Evolutionary conservation across 1,284 basidiomycete genomes (phyloP), one percentile per base, ranked within the genome.

Genomic region (Fomitopsis schrenkii): DNA sequence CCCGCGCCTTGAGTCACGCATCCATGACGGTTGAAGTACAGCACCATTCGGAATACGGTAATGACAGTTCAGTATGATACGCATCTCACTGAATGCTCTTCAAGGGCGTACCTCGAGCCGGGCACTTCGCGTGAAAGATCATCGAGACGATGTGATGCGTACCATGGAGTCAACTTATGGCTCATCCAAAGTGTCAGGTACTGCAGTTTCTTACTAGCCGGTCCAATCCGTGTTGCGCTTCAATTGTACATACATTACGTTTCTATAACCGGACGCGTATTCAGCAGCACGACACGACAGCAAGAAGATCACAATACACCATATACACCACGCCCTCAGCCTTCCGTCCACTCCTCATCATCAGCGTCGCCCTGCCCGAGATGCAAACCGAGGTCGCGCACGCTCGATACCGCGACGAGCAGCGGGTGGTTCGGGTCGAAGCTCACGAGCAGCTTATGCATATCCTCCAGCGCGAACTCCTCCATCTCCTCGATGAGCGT

Each of bases 401-500:
- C 87, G 69, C 88, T 85, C 58, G 83, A 79, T 2, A 92, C 78
- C 0, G 88, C 89, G 52, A 92, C 79, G 57, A 91, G 69, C 62
- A 93, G 67, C 41, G 82, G 79, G 71, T 91, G 87, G 50, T 79
- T 79, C 17, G 72, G 64, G 65, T 90, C 86, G 59, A 91, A 76
- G 64, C 78, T 66, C 55, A 70, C 65, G 55, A 91, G 67, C 71
- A 86, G 76, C 77, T 83, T 85, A 40, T 75, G 79, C 83, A 93
- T 89, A 70, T 92, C 90, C 67, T 90, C 87, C 66, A 90, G 73
- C 64, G 84, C 86, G 66, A 85, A 88, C 63, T 89, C 87, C 71
- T 90, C 88, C 72, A 90, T 83, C 78, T 90, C 87, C 72, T 92
- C 89, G 28, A 87, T 66, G 42, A 92, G 71, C 70, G 82, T 81